phyloP scores from a whole-genome alignment of 2,329 filamentous ascomycete species.

The Clonostachys sp. region DNA sequence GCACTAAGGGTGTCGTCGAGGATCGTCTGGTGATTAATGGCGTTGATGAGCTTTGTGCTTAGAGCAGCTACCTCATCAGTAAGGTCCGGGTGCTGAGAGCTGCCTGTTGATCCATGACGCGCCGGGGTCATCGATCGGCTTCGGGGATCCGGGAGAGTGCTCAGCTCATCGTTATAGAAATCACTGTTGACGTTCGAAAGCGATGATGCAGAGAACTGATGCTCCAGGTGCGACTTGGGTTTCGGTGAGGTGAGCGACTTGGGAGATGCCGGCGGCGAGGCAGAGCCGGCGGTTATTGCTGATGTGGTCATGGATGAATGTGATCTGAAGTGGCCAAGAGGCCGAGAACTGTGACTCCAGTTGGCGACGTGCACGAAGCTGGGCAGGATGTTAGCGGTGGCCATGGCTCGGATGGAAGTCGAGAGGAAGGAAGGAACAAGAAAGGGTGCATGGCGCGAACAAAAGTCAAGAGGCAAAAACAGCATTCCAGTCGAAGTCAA shows the following conservation, averaged over 20 bases:
- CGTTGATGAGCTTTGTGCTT: slow-evolving; percentile 93
- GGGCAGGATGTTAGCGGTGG: slow-evolving; percentile 9
- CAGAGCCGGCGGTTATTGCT: neutral
- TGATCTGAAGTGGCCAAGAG: slow-evolving; percentile 43
- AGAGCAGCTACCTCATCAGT: slow-evolving; percentile 78
- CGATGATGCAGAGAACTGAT: slow-evolving; percentile 25
- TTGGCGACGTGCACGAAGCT: slow-evolving; percentile 51
- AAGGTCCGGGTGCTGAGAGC: slow-evolving; percentile 41
- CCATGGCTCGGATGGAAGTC: neutral
- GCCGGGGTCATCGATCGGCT: slow-evolving; percentile 45
- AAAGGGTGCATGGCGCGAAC: too few species aligned
- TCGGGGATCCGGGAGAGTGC: slow-evolving; percentile 63
- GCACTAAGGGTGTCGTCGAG: slow-evolving; percentile 84
- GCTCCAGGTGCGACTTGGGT: neutral
- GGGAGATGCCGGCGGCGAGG: neutral
- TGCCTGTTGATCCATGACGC: neutral
- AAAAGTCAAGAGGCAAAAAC: too few species aligned
- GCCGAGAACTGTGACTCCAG: slow-evolving; percentile 32
- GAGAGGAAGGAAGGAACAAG: too few species aligned
- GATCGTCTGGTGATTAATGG: slow-evolving; percentile 92
- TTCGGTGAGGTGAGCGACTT: neutral
- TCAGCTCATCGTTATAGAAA: slow-evolving; percentile 57
- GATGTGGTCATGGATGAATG: slow-evolving; percentile 43
- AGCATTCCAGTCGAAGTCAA: too few species aligned
- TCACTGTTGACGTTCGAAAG: slow-evolving; percentile 19